A percentile compares a stretch with the other conserved stretches of the same genome.
Evolutionary conservation across 2,329 filamentous ascomycete genomes (phyloP).

Genomic region (Colletotrichum cuscutae): DNA sequence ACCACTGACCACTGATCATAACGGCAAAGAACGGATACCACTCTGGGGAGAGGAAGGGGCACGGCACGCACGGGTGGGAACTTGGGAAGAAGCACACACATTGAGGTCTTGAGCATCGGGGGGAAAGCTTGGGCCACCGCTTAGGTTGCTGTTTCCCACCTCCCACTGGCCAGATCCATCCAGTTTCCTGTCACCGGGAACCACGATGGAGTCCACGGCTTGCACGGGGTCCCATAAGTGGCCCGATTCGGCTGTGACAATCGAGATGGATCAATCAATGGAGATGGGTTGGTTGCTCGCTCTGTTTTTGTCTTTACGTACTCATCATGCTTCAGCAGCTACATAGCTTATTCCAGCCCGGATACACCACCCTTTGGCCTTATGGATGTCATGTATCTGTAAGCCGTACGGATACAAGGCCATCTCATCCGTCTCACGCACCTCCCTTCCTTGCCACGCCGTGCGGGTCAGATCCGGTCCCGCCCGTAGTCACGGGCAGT

Average conservation of each 20-base stretch:
- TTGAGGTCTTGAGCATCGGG: not conserved
- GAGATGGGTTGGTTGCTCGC: not conserved
- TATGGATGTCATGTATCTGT: not conserved
- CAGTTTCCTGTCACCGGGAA: constrained; percentile 27
- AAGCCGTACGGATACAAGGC: not conserved
- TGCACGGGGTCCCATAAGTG: not conserved
- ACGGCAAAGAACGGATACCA: no score
- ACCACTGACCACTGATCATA: not conserved
- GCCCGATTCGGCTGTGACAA: not conserved
- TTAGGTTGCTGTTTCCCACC: constrained; percentile 13
- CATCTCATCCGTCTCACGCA: constrained; percentile 1
- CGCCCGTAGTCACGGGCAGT: constrained; percentile 5
- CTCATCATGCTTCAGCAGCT: no score
- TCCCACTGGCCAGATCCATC: constrained; percentile 23
- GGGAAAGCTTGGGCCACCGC: constrained; percentile 31
- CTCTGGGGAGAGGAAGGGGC: not conserved
- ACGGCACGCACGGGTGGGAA: not conserved
- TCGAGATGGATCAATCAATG: not conserved
- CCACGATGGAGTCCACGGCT: not conserved
- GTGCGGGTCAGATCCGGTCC: constrained; percentile 14
- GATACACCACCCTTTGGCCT: no score
- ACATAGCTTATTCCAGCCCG: no score
- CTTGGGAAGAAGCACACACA: not conserved
- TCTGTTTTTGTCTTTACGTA: not conserved
- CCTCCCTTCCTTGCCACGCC: not conserved